phyloP scores from a whole-genome alignment of 768 basidiomycete species.

The Rhizopogon vulgaris region DNA sequence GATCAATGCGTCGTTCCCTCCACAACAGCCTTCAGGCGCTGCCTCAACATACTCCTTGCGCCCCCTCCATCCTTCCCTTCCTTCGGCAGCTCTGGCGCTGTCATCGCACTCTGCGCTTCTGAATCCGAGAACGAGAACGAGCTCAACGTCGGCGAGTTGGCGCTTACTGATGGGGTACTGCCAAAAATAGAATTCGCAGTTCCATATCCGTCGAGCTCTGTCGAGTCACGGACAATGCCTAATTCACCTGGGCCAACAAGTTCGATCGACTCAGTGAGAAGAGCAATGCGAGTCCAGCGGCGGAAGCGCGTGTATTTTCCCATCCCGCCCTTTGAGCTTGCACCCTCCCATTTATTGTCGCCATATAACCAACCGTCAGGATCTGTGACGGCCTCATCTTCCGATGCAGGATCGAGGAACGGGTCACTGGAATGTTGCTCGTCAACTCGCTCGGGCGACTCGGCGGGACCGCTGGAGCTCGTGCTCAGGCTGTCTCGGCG shows the following conservation, averaged over 20 bases:
- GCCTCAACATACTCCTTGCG: slow-evolving; percentile 17
- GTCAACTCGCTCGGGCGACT: slow-evolving; percentile 17
- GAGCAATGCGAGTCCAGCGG: slow-evolving; percentile 81
- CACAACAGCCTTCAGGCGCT: slow-evolving; percentile 24
- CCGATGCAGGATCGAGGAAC: slow-evolving; percentile 26
- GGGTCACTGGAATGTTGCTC: slow-evolving; percentile 23
- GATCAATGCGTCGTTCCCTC: slow-evolving; percentile 20
- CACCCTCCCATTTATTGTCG: slow-evolving; percentile 92
- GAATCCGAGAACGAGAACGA: slow-evolving; percentile 18
- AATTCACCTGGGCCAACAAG: slow-evolving; percentile 34
- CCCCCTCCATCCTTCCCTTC: slow-evolving; percentile 8
- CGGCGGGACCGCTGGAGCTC: slow-evolving; percentile 8
- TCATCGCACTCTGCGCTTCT: slow-evolving; percentile 19
- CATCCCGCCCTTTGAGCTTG: slow-evolving; percentile 71
- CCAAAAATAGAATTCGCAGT: slow-evolving; percentile 12
- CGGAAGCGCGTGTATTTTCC: slow-evolving; percentile 89
- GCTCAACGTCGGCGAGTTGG: slow-evolving; percentile 22
- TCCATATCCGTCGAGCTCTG: neutral
- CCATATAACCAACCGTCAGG: slow-evolving; percentile 89
- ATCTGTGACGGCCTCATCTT: slow-evolving; percentile 64
- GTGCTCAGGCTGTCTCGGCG: slow-evolving; percentile 28
- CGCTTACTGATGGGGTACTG: slow-evolving; percentile 14
- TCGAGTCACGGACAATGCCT: slow-evolving; percentile 22
- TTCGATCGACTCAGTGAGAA: slow-evolving; percentile 69
- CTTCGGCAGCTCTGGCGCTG: slow-evolving; percentile 14